Conservation (phyloP, 768 basidiomycete species). For the Rhodotorula babjevae region DNA sequence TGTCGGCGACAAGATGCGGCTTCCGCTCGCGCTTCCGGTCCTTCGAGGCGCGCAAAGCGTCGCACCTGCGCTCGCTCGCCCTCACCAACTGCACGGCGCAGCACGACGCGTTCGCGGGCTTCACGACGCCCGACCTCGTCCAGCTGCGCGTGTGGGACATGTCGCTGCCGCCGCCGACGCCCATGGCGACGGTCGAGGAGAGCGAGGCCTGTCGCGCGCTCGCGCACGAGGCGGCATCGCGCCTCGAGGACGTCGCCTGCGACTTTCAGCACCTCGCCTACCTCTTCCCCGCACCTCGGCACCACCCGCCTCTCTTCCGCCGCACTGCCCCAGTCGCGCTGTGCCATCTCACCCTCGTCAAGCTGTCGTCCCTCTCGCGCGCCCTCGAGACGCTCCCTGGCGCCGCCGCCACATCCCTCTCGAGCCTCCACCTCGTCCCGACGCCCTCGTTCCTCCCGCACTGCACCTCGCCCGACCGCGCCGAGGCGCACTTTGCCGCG, state of each 20-base stretch:
- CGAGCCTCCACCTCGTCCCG: slow-evolving; percentile 8
- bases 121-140: slow-evolving; percentile 7
- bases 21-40: slow-evolving; percentile 27
- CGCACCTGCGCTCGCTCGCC: slow-evolving; percentile 4
- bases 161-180: slow-evolving; percentile 17
- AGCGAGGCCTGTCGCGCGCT: slow-evolving; percentile 12
- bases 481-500: slow-evolving; percentile 19
- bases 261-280: slow-evolving; percentile 26
- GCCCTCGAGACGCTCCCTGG: slow-evolving; percentile 6
- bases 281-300: slow-evolving; percentile 1
- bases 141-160: slow-evolving; percentile 5
- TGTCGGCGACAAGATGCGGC: slow-evolving; percentile 13
- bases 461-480: slow-evolving; percentile 13
- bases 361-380: slow-evolving; percentile 2
- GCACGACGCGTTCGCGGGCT: slow-evolving; percentile 25
- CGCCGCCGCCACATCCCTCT: background rate
- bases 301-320: background rate
- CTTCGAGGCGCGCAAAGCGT: background rate
- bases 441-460: slow-evolving; percentile 16
- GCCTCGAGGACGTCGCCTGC: background rate
- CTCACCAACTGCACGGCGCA: slow-evolving; percentile 17
- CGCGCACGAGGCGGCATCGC: background rate
- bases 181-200: slow-evolving; percentile 19
- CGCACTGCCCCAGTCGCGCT: background rate
- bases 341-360: slow-evolving; percentile 1